Conservation (phyloP, 306 rosid species). For the Malus sieversii region DNA sequence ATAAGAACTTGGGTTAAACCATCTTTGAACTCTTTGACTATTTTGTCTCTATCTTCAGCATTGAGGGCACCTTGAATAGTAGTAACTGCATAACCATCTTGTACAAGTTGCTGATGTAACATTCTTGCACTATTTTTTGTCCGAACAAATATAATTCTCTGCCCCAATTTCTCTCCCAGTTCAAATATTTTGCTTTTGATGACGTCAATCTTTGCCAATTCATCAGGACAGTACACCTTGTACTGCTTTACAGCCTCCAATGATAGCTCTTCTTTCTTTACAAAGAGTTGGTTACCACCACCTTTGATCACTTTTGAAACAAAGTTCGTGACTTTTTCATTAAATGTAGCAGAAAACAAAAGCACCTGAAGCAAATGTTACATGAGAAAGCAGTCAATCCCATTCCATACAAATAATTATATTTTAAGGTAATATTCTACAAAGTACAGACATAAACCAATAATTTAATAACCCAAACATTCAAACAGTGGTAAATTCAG, state of each 20-base stretch:
- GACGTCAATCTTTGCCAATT: slow-evolving; percentile 48
- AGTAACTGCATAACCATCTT: slow-evolving; percentile 63
- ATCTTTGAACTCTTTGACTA: slow-evolving; percentile 72
- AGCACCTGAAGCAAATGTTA: slow-evolving; percentile 46
- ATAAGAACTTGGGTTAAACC: slow-evolving; percentile 77
- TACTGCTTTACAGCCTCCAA: slow-evolving; percentile 78
- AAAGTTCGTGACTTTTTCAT: slow-evolving; percentile 67
- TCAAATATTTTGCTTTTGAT: slow-evolving; percentile 64
- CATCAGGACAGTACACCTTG: slow-evolving; percentile 65
- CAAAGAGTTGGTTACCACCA: slow-evolving; percentile 73
- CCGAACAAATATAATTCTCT: slow-evolving; percentile 74
- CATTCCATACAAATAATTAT: background rate
- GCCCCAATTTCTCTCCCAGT: slow-evolving; percentile 83
- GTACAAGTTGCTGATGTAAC: slow-evolving; percentile 52
- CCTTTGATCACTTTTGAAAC: slow-evolving; percentile 51
- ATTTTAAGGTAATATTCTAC: background rate
- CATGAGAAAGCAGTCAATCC: background rate
- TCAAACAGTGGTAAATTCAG: background rate
- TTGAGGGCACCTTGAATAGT: slow-evolving; percentile 67
- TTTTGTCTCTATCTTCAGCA: slow-evolving; percentile 64
- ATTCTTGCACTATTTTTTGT: slow-evolving; percentile 57
- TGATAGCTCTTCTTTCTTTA: slow-evolving; percentile 79
- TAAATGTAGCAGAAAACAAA: slow-evolving; percentile 89
- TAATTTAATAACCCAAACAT: background rate
- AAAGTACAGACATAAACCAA: background rate